Evolutionary conservation across 495 filamentous ascomycete genomes (phyloP), one percentile per base, ranked within the genome.

Genomic region (Talaromyces liani): DNA sequence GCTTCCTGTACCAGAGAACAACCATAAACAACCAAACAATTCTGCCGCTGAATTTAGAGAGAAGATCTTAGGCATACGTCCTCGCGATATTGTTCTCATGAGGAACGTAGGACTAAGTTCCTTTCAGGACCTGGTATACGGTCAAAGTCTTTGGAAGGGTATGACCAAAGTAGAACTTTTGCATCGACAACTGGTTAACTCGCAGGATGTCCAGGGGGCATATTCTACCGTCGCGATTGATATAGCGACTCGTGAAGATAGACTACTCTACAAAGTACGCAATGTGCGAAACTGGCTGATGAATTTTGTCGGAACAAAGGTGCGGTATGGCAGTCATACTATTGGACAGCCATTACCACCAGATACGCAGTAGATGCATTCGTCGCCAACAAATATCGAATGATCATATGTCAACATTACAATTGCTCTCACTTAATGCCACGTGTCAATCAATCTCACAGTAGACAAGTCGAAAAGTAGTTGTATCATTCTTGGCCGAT

Each of bases 41-140:
- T 66, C 71, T 6, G 66, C 71, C 2, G 74, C 77, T 59, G 67
- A 68, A 33, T 73, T 87, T 22, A 70, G 75, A 7, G 63, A 63
- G 24, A 71, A 71, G 3, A 72, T 91, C 7, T 71, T 71, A 24
- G 71, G 68, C 3, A 73, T 94, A 60, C 80, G 89, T 49, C 79
- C 83, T 4, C 83, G 84, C 59, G 91, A 96, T 71, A 84, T 96
- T 24, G 78, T 97, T 10, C 79, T 95, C 24, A 67, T 93, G 54
- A 83, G 84, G 55, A 90, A 89, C 65, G 85, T 96, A 14, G 92
- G 88, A n/a, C 75, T 97, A 24, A 82, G 82, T 59, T 82, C 80
- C 29, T 97, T 91, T 70, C 81, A 77, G 58, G 84, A 85, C 22
- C 85, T 82, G 69, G 91, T 95, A 2, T 89, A 93, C 69, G 92